Conservation (phyloP, 1,284 basidiomycete species). For the Cystobasidium sp. region DNA sequence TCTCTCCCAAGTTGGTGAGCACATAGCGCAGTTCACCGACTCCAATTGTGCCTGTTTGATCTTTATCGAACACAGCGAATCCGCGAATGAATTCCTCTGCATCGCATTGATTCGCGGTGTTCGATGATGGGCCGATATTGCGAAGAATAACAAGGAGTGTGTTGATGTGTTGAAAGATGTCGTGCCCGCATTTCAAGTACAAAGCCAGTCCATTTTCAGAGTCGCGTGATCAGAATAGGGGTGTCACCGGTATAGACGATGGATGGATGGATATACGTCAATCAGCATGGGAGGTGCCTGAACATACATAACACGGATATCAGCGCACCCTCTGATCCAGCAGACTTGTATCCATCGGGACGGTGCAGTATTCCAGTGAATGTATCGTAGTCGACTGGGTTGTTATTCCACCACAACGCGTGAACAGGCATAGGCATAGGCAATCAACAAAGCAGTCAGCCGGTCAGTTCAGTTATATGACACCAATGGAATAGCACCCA, state of each 20-base stretch:
- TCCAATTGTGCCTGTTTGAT: conserved; percentile 94
- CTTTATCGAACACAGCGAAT: conserved; percentile 99
- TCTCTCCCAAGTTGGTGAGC: conserved; percentile 92
- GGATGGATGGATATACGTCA: conserved; percentile 17
- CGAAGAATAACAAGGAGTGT: no score
- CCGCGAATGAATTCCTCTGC: conserved; percentile 98
- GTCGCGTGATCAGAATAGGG: conserved; percentile 24
- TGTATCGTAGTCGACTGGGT: conserved; percentile 79
- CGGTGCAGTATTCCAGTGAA: conserved; percentile 92
- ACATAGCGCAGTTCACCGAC: conserved; percentile 91
- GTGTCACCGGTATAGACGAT: not conserved
- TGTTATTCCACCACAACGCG: conserved; percentile 14
- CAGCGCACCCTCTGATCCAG: conserved; percentile 79
- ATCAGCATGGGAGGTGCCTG: not conserved
- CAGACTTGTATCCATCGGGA: conserved; percentile 95
- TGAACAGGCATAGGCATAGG: not conserved
- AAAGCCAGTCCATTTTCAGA: no score
- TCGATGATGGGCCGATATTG: no score
- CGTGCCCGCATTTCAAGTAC: no score
- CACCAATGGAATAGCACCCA: conserved; percentile 60
- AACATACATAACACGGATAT: not conserved
- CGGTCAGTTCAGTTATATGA: no score
- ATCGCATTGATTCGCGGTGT: not conserved
- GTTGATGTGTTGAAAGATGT: no score
- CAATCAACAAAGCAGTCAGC: conserved; percentile 49